Evolutionary conservation across 306 rosid genomes (phyloP).

Genomic region (Medicago truncatula): DNA sequence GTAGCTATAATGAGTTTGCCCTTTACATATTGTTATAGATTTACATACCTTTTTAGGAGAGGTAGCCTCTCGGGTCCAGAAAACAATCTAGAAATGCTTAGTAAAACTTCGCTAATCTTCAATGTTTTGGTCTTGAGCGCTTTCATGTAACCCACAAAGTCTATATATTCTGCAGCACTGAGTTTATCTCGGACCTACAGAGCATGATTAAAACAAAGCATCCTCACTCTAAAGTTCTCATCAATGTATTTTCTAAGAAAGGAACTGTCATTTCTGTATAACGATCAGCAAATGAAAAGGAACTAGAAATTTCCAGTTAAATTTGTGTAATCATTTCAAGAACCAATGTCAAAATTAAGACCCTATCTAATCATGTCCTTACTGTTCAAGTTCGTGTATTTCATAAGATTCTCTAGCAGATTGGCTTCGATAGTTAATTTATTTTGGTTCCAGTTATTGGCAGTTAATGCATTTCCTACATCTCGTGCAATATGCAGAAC

Average conservation of each 20-base stretch:
- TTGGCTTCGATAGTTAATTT: constrained; percentile 21
- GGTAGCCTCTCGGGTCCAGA: constrained; percentile 77
- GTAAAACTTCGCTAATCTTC: constrained; percentile 77
- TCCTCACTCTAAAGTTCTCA: constrained; percentile 31
- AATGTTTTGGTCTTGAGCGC: constrained; percentile 88
- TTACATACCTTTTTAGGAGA: constrained; percentile 69
- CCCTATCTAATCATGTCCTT: constrained; percentile 13
- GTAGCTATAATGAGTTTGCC: background rate
- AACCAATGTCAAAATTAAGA: constrained; percentile 35
- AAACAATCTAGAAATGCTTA: constrained; percentile 72
- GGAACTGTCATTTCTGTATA: constrained; percentile 6
- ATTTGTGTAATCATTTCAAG: constrained; percentile 26
- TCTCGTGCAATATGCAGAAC: constrained; percentile 33
- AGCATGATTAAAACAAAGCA: constrained; percentile 38
- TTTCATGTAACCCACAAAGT: constrained; percentile 82
- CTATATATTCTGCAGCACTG: constrained; percentile 68
- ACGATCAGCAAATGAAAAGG: constrained; percentile 27
- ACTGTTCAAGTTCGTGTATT: background rate
- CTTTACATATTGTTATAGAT: background rate
- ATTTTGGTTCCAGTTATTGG: constrained; percentile 13
- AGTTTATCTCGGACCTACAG: constrained; percentile 84
- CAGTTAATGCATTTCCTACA: constrained; percentile 14
- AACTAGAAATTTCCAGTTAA: constrained; percentile 11
- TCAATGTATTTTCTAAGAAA: constrained; percentile 17
- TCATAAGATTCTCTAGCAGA: constrained; percentile 27